Evolutionary conservation across 139 green algal species (phyloP).

Genomic region (Gonium pectorale): DNA sequence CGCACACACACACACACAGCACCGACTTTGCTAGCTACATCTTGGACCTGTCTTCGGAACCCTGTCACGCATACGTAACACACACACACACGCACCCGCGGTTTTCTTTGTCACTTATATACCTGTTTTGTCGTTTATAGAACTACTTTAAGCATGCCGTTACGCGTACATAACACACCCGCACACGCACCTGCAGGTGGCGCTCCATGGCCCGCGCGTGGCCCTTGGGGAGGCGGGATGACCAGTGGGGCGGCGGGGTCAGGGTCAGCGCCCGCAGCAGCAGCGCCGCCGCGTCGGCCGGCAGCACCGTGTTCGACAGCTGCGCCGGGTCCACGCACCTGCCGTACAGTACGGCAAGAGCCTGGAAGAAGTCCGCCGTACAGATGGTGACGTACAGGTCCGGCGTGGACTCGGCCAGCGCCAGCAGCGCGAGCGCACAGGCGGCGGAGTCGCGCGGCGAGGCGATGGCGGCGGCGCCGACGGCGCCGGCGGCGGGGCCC

Average conservation of each 20-base stretch:
- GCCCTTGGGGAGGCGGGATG: not conserved
- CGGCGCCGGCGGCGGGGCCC: not conserved
- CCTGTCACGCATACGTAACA: too few species aligned
- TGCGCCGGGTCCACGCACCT: slow-evolving; percentile 14
- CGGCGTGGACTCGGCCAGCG: not conserved
- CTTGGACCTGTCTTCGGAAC: too few species aligned
- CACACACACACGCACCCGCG: too few species aligned
- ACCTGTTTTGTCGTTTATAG: too few species aligned
- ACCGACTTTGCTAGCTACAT: too few species aligned
- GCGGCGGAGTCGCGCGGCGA: slow-evolving; percentile 20
- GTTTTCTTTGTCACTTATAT: too few species aligned
- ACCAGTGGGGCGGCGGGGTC: not conserved
- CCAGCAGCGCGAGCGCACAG: slow-evolving; percentile 34
- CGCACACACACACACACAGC: too few species aligned
- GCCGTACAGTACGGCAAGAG: slow-evolving; percentile 29
- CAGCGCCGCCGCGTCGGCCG: slow-evolving; percentile 29
- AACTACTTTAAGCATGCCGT: too few species aligned
- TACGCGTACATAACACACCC: too few species aligned
- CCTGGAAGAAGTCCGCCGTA: slow-evolving; percentile 12
- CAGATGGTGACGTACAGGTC: slow-evolving; percentile 15
- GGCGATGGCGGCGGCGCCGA: not conserved
- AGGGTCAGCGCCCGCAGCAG: slow-evolving; percentile 3
- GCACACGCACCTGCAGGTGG: slow-evolving; percentile 19
- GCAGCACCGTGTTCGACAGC: not conserved
- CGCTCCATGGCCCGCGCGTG: not conserved